A percentile compares a stretch with the other conserved stretches of the same genome.
Conservation (phyloP, 306 rosid species). For the Inga oerstediana region DNA sequence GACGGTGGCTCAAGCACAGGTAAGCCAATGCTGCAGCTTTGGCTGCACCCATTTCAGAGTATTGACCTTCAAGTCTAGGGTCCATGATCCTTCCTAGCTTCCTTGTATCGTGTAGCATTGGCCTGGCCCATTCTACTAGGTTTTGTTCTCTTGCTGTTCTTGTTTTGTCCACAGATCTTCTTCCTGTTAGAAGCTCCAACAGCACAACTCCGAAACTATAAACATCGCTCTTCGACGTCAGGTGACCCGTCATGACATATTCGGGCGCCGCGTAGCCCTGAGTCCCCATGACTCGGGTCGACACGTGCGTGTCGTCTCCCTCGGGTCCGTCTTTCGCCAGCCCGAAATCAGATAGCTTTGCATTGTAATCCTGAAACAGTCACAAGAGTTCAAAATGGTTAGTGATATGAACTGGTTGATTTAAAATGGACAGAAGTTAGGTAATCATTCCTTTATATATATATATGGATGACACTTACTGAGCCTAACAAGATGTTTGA, state of each 20-base stretch:
- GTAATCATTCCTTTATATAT: too few species aligned
- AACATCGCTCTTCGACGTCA: slow-evolving; percentile 94
- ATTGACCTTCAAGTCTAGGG: slow-evolving; percentile 81
- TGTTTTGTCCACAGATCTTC: slow-evolving; percentile 73
- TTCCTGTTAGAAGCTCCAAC: slow-evolving; percentile 77
- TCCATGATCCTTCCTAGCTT: slow-evolving; percentile 74
- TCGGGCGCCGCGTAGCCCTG: slow-evolving; percentile 98
- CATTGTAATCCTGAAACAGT: slow-evolving; percentile 62
- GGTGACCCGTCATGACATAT: slow-evolving; percentile 96
- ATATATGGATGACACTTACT: slow-evolving; percentile 40
- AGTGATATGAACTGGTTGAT: not conserved
- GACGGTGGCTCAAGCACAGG: slow-evolving; percentile 86
- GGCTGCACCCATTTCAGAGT: slow-evolving; percentile 75
- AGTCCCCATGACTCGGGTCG: slow-evolving; percentile 95
- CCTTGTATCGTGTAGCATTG: slow-evolving; percentile 59
- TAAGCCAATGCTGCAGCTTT: slow-evolving; percentile 93
- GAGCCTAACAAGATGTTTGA: slow-evolving; percentile 91
- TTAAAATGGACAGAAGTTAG: not conserved
- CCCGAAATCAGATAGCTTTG: slow-evolving; percentile 97
- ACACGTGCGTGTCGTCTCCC: slow-evolving; percentile 96
- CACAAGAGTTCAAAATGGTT: not conserved
- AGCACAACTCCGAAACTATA: slow-evolving; percentile 93
- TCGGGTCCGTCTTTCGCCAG: slow-evolving; percentile 97
- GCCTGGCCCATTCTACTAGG: slow-evolving; percentile 85
- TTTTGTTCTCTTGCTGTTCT: slow-evolving; percentile 76